A percentile compares a stretch with the other conserved stretches of the same genome.
phyloP scores from a whole-genome alignment of 192 early-diverging fungal genomes.

The Coemansia sp. region DNA sequence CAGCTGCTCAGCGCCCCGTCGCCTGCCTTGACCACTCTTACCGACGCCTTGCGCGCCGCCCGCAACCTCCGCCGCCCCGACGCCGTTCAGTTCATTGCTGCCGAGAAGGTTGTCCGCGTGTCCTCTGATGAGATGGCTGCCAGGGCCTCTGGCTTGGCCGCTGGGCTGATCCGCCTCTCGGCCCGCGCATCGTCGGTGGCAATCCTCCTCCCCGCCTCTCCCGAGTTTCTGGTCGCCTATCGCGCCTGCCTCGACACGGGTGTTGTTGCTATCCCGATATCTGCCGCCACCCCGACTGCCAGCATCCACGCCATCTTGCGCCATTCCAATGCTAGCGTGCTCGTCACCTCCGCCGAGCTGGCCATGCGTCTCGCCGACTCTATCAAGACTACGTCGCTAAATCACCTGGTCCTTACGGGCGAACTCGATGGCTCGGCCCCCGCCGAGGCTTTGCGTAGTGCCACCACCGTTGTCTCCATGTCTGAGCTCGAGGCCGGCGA shows the following conservation, averaged over 20 bases:
- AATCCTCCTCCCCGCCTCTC: constrained; percentile 21
- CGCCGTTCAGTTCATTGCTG: constrained; percentile 13
- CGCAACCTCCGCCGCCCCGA: constrained; percentile 11
- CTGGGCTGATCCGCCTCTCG: constrained; percentile 8
- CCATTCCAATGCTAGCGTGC: constrained; percentile 16
- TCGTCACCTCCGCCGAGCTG: constrained; percentile 27
- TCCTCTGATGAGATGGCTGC: constrained; percentile 9
- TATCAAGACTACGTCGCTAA: constrained; percentile 8
- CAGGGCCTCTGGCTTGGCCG: constrained; percentile 22
- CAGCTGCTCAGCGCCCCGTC: constrained; percentile 17
- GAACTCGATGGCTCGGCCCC: constrained; percentile 23
- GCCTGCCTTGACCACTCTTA: constrained; percentile 11
- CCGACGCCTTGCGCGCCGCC: constrained; percentile 25
- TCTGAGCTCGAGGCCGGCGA: constrained; percentile 28
- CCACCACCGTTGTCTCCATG: constrained; percentile 8
- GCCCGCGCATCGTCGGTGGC: not conserved
- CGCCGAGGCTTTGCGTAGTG: constrained; percentile 9
- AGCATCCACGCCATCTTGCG: constrained; percentile 16
- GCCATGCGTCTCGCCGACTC: constrained; percentile 10
- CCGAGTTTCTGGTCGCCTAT: constrained; percentile 32
- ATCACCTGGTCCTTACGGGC: constrained; percentile 15
- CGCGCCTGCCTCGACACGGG: constrained; percentile 47
- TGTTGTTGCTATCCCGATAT: constrained; percentile 31
- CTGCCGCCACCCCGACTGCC: constrained; percentile 5
- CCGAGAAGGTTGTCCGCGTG: constrained; percentile 5